These are phyloP conservation scores for Parmales sp. DNA, from an alignment of 108 stramenopile genomes.

Conservation along the genomic window DNA sequence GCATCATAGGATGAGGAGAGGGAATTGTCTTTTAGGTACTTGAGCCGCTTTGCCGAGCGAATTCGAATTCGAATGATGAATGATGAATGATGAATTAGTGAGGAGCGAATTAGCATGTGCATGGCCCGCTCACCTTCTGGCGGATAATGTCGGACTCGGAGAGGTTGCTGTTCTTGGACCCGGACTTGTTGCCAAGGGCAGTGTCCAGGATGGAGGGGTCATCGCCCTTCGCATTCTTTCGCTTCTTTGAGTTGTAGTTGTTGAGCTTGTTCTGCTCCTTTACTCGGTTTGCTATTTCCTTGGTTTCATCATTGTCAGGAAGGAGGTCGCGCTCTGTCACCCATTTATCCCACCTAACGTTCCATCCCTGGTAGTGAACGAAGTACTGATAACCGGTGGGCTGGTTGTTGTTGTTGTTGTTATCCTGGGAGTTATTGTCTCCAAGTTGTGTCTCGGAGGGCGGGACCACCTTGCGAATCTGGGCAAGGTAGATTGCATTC, in stretches of 20 bases:
- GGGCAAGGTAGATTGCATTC: neutral
- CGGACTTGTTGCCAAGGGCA: neutral
- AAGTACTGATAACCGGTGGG: slow-evolving; percentile 28
- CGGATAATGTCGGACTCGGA: neutral
- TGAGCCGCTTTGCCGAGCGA: neutral
- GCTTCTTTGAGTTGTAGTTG: slow-evolving; percentile 16
- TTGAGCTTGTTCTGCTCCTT: slow-evolving; percentile 22
- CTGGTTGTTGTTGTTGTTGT: neutral
- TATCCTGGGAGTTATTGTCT: too few relatives aligned
- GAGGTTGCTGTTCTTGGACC: neutral
- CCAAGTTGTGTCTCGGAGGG: too few relatives aligned
- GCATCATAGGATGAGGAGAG: too few relatives aligned
- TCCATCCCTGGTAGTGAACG: slow-evolving; percentile 64
- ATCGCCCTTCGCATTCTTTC: slow-evolving; percentile 20
- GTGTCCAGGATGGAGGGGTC: neutral
- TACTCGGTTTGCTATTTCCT: slow-evolving; percentile 28
- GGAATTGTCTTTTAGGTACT: too few relatives aligned
- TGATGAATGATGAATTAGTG: neutral
- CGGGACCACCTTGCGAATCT: too few relatives aligned
- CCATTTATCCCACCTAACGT: slow-evolving; percentile 72
- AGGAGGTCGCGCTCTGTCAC: slow-evolving; percentile 39
- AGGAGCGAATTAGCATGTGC: neutral
- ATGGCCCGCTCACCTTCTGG: neutral
- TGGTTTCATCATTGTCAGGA: slow-evolving; percentile 25
- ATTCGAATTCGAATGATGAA: neutral